Evolutionary conservation across 805 yeast species (phyloP), one percentile per base, ranked within the genome.

Genomic region (Wickerhamiella nectarea): DNA sequence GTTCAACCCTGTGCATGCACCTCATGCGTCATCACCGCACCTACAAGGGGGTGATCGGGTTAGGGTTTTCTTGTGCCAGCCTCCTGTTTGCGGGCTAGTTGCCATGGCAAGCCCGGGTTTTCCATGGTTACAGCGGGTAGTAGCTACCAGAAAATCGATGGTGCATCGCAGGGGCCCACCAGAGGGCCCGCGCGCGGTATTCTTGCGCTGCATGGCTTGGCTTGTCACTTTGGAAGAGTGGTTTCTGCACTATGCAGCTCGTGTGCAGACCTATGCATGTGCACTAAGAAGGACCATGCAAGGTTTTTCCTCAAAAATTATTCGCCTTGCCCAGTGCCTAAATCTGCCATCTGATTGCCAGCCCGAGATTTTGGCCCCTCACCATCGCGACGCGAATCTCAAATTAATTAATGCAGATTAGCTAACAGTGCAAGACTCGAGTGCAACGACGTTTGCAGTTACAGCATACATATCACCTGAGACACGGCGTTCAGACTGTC

Each of bases 1-100:
- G 43, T 35, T 39, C 36, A 35, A 39, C 42, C 15, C 18, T 31
- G 34, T 39, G 14, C 15, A 39, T 39, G 42, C 42, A 39, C 28
- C 36, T 29, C n/a, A 31, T 39, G 42, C 42, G 42, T 39, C 42
- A 39, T 17, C 31, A 28, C 31, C 31, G 31, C 31, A 15, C 15
- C 31, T 28, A 28, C 31, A 28, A 28, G 31, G 31, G 31, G 15
- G 15, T 11, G 4, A 11, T 8, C 31, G 31, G 31, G 31, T 28
- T 28, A 28, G 31, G 31, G 31, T 28, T 11, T 7, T 3, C 14
- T 12, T 5, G 24, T 5, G 24, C 31, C 31, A 28, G 31, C 31
- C 31, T 28, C 31, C 31, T 28, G 15, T 12, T 12, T n/a, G n/a
- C 6, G 15, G 31, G 31, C 14, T 3, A 15, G 15, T 12, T 28